Evolutionary conservation across 176 grass and related monocot species (phyloP).

Genomic region (Oryza glumipatula): DNA sequence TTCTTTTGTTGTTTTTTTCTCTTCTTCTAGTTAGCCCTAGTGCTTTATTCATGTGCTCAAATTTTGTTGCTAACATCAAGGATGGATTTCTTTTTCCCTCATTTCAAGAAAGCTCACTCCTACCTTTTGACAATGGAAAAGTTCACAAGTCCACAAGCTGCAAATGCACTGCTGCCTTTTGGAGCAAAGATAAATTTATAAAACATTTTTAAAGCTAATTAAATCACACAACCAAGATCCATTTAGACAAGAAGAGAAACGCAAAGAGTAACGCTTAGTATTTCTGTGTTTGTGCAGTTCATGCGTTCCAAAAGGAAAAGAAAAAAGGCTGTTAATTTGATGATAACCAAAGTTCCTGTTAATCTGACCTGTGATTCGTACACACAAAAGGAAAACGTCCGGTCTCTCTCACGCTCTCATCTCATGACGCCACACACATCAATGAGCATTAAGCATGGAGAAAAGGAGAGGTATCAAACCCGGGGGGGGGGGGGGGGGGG

Average conservation of each 20-base stretch:
- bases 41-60: not conserved
- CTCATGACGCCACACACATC: not conserved
- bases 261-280: too few species aligned
- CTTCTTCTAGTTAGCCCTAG: not conserved
- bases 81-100: conserved; percentile 17
- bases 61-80: not conserved
- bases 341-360: not conserved
- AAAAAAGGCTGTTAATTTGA: not conserved
- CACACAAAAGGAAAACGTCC: not conserved
- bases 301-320: too few species aligned
- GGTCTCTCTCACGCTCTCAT: not conserved
- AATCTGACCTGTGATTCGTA: conserved; percentile 19
- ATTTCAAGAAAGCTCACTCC: conserved; percentile 27
- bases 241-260: too few species aligned
- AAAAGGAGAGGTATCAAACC: conserved; percentile 30
- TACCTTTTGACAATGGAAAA: conserved; percentile 14
- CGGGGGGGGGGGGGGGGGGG: too few species aligned
- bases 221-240: too few species aligned
- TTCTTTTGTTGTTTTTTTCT: not conserved
- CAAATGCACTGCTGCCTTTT: not conserved
- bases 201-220: not conserved
- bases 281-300: too few species aligned
- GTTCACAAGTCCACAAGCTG: not conserved
- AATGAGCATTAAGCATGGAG: not conserved
- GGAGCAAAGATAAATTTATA: not conserved